These are phyloP conservation scores for Phaeosphaeriaceae sp. DNA, from an alignment of 2,329 filamentous ascomycete species.

Conservation along the genomic window DNA sequence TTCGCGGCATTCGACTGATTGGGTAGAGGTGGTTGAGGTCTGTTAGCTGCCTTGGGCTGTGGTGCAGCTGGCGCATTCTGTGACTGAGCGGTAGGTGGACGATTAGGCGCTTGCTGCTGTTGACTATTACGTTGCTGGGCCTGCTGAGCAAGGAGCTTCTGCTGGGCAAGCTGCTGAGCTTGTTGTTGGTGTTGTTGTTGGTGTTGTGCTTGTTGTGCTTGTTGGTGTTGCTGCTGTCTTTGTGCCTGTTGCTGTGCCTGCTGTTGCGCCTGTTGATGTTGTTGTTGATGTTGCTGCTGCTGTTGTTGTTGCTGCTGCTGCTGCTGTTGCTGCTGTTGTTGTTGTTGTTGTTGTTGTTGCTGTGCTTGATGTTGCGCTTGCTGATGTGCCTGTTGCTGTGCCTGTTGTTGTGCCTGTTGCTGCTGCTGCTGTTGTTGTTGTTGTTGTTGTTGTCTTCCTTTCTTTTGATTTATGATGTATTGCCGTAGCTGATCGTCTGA, in stretches of 20 bases:
- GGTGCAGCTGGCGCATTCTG: conserved; percentile 28
- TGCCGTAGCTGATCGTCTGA: conserved; percentile 35
- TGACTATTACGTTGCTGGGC: conserved; percentile 17
- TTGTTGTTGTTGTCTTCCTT: conserved; percentile 15
- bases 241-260: conserved; percentile 9
- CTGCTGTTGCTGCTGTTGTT: conserved; percentile 13
- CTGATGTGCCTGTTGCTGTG: too few species aligned
- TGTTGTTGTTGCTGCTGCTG: conserved; percentile 14
- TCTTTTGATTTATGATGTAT: conserved; percentile 33
- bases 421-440: conserved; percentile 14
- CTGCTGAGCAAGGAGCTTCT: conserved; percentile 12
- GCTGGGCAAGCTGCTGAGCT: conserved; percentile 8
- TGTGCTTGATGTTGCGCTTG: too few species aligned
- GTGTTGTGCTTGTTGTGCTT: conserved; percentile 15
- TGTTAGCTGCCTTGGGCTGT: conserved; percentile 29
- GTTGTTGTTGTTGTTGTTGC: conserved; percentile 22
- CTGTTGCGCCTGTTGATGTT: conserved; percentile 24
- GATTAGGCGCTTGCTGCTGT: conserved; percentile 28
- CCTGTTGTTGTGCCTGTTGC: conserved; percentile 2
- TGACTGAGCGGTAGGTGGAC: conserved; percentile 30
- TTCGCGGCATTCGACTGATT: conserved; percentile 21
- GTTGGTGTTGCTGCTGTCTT: conserved; percentile 6
- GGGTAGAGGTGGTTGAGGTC: conserved; percentile 26
- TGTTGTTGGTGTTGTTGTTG: conserved; percentile 16
- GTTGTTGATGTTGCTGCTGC: conserved; percentile 15